Percentiles rank a stretch among this genome's conserved stretches.
Evolutionary conservation across 2,329 filamentous ascomycete species (phyloP).

Genomic region (Metarhizium brunneum): DNA sequence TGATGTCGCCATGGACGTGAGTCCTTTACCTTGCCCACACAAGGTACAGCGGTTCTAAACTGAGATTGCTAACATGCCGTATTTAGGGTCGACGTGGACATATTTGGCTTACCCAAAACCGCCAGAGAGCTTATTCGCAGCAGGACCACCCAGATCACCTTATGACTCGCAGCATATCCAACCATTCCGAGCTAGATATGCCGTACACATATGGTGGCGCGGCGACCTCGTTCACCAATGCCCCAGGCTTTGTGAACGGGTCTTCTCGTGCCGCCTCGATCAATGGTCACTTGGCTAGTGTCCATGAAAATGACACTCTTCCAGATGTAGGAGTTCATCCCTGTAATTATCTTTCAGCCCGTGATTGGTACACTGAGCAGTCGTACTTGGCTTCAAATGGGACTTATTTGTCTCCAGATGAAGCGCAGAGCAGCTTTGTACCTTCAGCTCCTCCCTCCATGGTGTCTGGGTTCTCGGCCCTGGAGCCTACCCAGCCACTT

Average conservation of each 20-base stretch:
- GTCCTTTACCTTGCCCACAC: neutral
- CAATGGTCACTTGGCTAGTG: constrained; percentile 22
- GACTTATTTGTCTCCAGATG: constrained; percentile 13
- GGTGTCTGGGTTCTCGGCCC: constrained; percentile 29
- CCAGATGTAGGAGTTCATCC: constrained; percentile 29
- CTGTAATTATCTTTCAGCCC: constrained; percentile 25
- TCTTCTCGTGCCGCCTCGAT: constrained; percentile 21
- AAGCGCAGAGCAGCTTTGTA: constrained; percentile 17
- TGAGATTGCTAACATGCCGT: neutral
- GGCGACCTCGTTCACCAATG: constrained; percentile 19
- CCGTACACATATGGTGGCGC: neutral
- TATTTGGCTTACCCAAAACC: constrained; percentile 8
- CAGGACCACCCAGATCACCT: constrained; percentile 21
- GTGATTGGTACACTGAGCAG: constrained; percentile 14
- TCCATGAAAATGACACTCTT: constrained; percentile 24
- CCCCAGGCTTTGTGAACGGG: constrained; percentile 16
- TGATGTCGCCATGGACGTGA: constrained; percentile 4
- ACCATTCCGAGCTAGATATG: constrained; percentile 28
- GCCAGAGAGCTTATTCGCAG: constrained; percentile 18
- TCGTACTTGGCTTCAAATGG: constrained; percentile 16
- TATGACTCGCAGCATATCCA: constrained; percentile 37
- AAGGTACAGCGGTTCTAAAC: neutral
- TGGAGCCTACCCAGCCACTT: constrained; percentile 29
- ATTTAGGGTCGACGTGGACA: constrained; percentile 1
- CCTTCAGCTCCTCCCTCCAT: constrained; percentile 30